phyloP scores from a whole-genome alignment of 495 filamentous ascomycete species.

The Cercophora scortea region DNA sequence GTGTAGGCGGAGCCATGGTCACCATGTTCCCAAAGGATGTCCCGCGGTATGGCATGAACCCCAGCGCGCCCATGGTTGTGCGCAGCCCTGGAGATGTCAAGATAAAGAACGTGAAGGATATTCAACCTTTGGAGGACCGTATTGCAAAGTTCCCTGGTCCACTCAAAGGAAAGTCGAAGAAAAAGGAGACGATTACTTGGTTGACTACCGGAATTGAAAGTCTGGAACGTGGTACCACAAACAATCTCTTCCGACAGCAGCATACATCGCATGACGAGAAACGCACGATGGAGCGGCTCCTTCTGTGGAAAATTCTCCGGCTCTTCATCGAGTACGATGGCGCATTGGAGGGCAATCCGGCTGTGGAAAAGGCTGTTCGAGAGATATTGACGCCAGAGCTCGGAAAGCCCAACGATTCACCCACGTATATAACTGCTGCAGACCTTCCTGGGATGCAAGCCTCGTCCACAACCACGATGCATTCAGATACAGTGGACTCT shows the following conservation, averaged over 20 bases:
- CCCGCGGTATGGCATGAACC: slow-evolving; percentile 73
- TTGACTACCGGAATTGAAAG: slow-evolving; percentile 62
- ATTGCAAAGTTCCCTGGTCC: slow-evolving; percentile 84
- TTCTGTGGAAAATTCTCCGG: slow-evolving; percentile 82
- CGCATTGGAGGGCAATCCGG: slow-evolving; percentile 60
- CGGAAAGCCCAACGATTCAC: slow-evolving; percentile 14
- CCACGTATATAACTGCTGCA: slow-evolving; percentile 27
- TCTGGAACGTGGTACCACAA: slow-evolving; percentile 55
- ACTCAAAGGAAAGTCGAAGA: slow-evolving; percentile 80
- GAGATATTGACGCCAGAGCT: slow-evolving; percentile 59
- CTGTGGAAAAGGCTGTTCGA: slow-evolving; percentile 66
- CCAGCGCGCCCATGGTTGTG: slow-evolving; percentile 66
- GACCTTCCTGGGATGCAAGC: slow-evolving; percentile 13
- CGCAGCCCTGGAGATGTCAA: slow-evolving; percentile 81
- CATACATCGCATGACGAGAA: slow-evolving; percentile 46
- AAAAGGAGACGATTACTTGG: slow-evolving; percentile 88
- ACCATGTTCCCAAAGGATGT: slow-evolving; percentile 85
- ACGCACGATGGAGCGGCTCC: slow-evolving; percentile 68
- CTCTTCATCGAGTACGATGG: slow-evolving; percentile 84
- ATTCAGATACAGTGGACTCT: slow-evolving; percentile 57
- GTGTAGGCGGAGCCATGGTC: slow-evolving; percentile 73
- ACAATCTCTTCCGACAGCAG: slow-evolving; percentile 35
- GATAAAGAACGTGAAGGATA: slow-evolving; percentile 58
- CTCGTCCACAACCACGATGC: slow-evolving; percentile 19
- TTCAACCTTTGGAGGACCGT: slow-evolving; percentile 58